Base-by-base conservation (phyloP, 495 filamentous ascomycete species). In the Thermothielavioides terrestris region DNA sequence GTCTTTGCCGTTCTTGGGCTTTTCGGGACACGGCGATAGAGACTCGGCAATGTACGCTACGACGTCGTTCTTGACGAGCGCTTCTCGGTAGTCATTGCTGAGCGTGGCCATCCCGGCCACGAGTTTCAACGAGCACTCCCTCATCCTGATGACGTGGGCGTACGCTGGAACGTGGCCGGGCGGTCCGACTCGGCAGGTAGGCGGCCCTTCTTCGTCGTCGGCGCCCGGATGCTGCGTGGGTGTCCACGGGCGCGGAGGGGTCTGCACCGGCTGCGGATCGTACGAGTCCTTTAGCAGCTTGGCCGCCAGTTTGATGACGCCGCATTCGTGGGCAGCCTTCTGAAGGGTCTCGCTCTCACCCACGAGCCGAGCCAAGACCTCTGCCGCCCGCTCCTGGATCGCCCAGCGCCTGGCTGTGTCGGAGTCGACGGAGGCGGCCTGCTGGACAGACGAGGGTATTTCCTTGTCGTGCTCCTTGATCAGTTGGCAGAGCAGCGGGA, bases 11-110 rank as follows among this genome's bases (percentile, higher is more conserved):
- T 15, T 55, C 30, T 45, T 46, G 0, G 70, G 69, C 40, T 69
- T 70, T 14, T 58, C 38, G 5, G 79, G 72, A 32, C 69, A 73
- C 5, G 82, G 77, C 35, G 79, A 84, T 52, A 97, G 74, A 0
- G 89, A 88, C 54, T 92, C 86, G 31, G 92, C 83, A 27, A 97
- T 81, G 60, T 84, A 89, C 2, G 81, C 78, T 3, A 92, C 74
- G 17, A 87, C 77, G 3, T 88, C 88, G 43, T 85, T 79, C 18
- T 91, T 87, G 42, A 91, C 85, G 36, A 97, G 75, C 3, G 75
- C 73, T 63, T 94, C 95, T 22, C 89, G 77, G 56, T 89, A 89
- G 30, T 86, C 80, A 49, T 97, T 89, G 43, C 88, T 89, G 59
- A 84, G 83, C 5, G 85, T 76, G 14, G 85, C 82, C 49, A 98